These are phyloP conservation scores for Physocladia obscura DNA, from an alignment of 192 early-diverging fungal genomes.

Conservation along the genomic window DNA sequence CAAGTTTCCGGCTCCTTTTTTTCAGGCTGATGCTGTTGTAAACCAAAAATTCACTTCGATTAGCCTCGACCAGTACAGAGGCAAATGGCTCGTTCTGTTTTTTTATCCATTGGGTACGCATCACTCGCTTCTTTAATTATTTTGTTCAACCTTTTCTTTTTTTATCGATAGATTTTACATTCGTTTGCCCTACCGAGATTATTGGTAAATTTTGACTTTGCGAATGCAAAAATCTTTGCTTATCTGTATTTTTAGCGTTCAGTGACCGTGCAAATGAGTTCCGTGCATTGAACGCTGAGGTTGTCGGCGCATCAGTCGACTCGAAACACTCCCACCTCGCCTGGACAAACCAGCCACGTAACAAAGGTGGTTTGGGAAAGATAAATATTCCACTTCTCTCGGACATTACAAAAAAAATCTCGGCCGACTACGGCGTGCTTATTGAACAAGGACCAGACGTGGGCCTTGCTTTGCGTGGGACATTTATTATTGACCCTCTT, in stretches of 20 bases:
- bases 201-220: constrained; percentile 34
- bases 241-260: constrained; percentile 69
- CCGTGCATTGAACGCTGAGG: constrained; percentile 71
- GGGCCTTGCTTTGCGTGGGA: constrained; percentile 72
- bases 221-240: not conserved
- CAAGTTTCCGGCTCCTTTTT: constrained; percentile 57
- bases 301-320: constrained; percentile 42
- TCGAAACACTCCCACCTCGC: constrained; percentile 83
- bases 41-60: constrained; percentile 68
- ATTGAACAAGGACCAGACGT: constrained; percentile 67
- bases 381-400: constrained; percentile 87
- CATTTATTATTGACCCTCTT: constrained; percentile 91
- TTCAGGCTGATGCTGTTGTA: constrained; percentile 65
- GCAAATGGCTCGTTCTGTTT: constrained; percentile 70
- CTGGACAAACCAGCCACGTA: constrained; percentile 81
- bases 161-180: constrained; percentile 54
- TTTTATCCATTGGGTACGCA: constrained; percentile 94
- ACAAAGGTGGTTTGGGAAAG: constrained; percentile 87
- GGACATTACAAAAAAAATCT: constrained; percentile 86
- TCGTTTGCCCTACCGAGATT: constrained; percentile 94
- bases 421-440: constrained; percentile 84
- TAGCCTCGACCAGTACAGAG: constrained; percentile 59
- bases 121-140: constrained; percentile 35
- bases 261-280: constrained; percentile 83
- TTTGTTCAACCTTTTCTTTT: not conserved